phyloP scores from a whole-genome alignment of 768 basidiomycete genomes.

The Podaxis sp. region DNA sequence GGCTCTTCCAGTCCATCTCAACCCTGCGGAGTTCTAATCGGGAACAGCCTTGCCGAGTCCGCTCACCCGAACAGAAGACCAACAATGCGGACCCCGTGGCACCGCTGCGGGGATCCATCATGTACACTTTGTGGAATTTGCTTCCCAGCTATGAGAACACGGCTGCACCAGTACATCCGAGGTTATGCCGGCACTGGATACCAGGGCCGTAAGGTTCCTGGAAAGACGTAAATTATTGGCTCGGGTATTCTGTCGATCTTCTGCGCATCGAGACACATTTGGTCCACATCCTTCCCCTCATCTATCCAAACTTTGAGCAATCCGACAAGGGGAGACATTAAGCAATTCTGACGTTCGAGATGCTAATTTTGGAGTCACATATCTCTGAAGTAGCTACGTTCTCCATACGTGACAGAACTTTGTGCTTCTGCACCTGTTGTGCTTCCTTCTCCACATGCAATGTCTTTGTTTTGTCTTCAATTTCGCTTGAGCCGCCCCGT shows the following conservation, averaged over 20 bases:
- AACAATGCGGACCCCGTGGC: background rate
- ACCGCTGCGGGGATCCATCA: background rate
- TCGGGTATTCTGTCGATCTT: background rate
- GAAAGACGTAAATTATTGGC: background rate
- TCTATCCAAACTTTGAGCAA: background rate
- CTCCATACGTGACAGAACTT: background rate
- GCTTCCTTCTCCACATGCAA: background rate
- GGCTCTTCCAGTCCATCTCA: background rate
- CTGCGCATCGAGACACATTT: background rate
- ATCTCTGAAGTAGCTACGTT: background rate
- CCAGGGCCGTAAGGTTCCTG: background rate
- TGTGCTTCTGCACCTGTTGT: background rate
- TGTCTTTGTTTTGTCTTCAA: background rate
- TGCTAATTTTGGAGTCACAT: background rate
- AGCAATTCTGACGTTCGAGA: background rate
- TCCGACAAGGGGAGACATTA: background rate
- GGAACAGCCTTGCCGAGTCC: conserved; percentile 1
- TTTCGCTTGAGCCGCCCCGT: conserved; percentile 24
- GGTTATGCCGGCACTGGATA: background rate
- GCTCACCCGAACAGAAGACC: background rate
- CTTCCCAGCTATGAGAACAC: background rate
- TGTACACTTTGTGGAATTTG: background rate
- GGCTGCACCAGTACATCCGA: background rate
- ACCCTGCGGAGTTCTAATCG: background rate
- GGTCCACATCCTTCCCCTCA: background rate